Percentiles rank a stretch among this genome's conserved stretches.
phyloP scores from a whole-genome alignment of 768 basidiomycete genomes.

The Crucibulum laeve region DNA sequence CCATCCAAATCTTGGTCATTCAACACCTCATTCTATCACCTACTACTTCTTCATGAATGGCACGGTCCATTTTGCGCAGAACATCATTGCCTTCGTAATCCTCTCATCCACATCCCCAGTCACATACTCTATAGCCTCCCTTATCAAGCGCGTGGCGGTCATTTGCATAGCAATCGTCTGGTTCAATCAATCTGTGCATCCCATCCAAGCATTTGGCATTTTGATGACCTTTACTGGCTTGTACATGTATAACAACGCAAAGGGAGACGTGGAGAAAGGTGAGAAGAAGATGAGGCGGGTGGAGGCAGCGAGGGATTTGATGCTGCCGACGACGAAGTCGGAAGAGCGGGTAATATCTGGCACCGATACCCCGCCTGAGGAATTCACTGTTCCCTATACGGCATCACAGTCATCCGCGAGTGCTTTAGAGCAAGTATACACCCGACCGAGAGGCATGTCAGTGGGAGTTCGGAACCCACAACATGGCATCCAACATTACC shows the following conservation, averaged over 20 bases:
- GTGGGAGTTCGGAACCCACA: no score
- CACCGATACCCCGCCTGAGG: conserved; percentile 30
- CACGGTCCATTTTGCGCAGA: conserved; percentile 94
- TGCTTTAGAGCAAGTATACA: conserved; percentile 29
- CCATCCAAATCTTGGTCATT: conserved; percentile 42
- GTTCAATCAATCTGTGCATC: conserved; percentile 87
- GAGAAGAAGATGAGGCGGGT: conserved; percentile 84
- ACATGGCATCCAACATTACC: no score
- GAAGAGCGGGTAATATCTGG: conserved; percentile 51
- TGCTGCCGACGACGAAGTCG: conserved; percentile 63
- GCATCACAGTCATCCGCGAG: conserved; percentile 32
- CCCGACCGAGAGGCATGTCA: conserved; percentile 31
- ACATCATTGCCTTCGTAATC: conserved; percentile 96
- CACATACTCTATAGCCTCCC: conserved; percentile 96
- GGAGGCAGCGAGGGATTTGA: conserved; percentile 64
- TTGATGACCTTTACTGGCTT: conserved; percentile 83
- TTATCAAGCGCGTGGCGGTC: conserved; percentile 96
- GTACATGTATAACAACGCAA: conserved; percentile 95
- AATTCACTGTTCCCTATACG: conserved; percentile 8
- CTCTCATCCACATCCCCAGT: conserved; percentile 95
- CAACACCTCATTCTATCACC: conserved; percentile 56
- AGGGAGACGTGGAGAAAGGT: conserved; percentile 87
- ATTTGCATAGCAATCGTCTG: conserved; percentile 97
- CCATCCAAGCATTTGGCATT: conserved; percentile 87
- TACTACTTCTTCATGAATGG: conserved; percentile 93